Conservation (phyloP, 805 yeast genomes). For the Ogataea methanolica region DNA sequence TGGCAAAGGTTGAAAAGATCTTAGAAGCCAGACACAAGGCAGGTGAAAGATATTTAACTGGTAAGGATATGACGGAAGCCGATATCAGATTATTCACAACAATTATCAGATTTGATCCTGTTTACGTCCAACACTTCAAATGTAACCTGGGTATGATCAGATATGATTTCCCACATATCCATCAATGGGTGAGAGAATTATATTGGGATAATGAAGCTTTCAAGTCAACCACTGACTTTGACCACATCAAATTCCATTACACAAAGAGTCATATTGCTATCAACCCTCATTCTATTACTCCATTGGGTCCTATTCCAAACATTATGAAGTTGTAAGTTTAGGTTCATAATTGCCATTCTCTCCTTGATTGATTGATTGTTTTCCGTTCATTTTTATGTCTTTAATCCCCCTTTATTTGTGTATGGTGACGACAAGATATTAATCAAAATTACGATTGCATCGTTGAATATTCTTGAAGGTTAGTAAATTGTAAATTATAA, state of each 20-base stretch:
- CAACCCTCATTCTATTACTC: constrained; percentile 81
- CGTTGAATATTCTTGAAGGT: too few relatives aligned
- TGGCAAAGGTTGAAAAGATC: constrained; percentile 66
- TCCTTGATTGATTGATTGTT: too few relatives aligned
- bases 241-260: constrained; percentile 88
- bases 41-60: constrained; percentile 44
- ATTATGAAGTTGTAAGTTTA: constrained; percentile 42
- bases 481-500: too few relatives aligned
- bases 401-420: too few relatives aligned
- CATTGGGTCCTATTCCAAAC: constrained; percentile 83
- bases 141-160: constrained; percentile 83
- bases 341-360: too few relatives aligned
- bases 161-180: constrained; percentile 68
- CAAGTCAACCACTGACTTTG: constrained; percentile 75
- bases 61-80: constrained; percentile 76
- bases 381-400: too few relatives aligned
- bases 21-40: constrained; percentile 41
- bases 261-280: constrained; percentile 78
- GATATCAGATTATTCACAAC: constrained; percentile 87
- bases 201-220: constrained; percentile 75
- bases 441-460: too few relatives aligned
- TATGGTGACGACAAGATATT: too few relatives aligned
- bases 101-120: constrained; percentile 85
- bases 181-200: constrained; percentile 75
- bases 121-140: constrained; percentile 93